These are phyloP conservation scores for Aaosphaeria arxii DNA, from an alignment of 2,329 filamentous ascomycete species.

Conservation along the genomic window DNA sequence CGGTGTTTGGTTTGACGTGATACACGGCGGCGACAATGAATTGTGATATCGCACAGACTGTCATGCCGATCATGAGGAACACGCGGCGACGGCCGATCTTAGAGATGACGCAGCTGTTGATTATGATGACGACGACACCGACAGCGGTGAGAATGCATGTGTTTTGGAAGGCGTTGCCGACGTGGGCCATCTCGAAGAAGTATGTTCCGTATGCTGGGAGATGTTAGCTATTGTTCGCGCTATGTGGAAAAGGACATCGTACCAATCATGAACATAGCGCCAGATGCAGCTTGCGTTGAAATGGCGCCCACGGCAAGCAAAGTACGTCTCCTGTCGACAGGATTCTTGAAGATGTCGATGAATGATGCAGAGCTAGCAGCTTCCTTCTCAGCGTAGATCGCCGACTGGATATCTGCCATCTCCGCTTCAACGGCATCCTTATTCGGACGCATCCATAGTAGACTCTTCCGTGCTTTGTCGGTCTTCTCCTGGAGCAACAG, in stretches of 20 bases:
- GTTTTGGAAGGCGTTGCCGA: constrained; percentile 51
- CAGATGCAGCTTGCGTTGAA: constrained; percentile 52
- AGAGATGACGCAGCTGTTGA: constrained; percentile 54
- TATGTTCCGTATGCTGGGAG: constrained; percentile 27
- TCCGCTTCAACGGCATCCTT: constrained; percentile 16
- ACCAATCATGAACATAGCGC: constrained; percentile 49
- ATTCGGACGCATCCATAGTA: constrained; percentile 28
- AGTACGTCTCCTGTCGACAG: constrained; percentile 52
- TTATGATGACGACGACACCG: constrained; percentile 53
- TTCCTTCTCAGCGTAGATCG: constrained; percentile 26
- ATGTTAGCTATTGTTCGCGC: not conserved
- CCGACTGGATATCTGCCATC: constrained; percentile 23
- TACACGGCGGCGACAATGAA: constrained; percentile 55
- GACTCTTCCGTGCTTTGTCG: constrained; percentile 15
- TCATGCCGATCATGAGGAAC: constrained; percentile 52
- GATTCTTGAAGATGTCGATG: constrained; percentile 50
- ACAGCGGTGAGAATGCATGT: constrained; percentile 54
- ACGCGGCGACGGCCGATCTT: constrained; percentile 52
- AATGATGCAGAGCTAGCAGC: constrained; percentile 53
- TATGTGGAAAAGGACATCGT: not conserved
- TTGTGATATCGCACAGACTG: constrained; percentile 55
- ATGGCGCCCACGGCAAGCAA: constrained; percentile 48
- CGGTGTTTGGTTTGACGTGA: constrained; percentile 41
- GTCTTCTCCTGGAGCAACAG: constrained; percentile 20
- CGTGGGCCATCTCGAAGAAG: constrained; percentile 32